A percentile compares a stretch with the other conserved stretches of the same genome.
Evolutionary conservation across 129 eudicot species (phyloP).

Genomic region (Flaveria trinervia): DNA sequence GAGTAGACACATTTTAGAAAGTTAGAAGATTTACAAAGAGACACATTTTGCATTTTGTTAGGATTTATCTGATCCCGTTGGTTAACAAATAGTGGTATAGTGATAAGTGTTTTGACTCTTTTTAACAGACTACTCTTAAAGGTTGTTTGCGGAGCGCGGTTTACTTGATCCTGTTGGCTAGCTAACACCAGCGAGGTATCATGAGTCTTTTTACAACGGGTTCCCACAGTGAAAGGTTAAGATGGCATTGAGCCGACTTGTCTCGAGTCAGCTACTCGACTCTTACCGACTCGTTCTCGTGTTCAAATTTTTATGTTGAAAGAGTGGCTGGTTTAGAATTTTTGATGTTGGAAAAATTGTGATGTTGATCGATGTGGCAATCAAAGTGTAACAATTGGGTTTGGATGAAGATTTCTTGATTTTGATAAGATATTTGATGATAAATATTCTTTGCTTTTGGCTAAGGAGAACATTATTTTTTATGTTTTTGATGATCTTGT

Average conservation of each 20-base stretch:
- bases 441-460: constrained; percentile 18
- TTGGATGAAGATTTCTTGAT: constrained; percentile 30
- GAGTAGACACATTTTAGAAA: constrained; percentile 39
- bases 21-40: constrained; percentile 4
- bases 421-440: constrained; percentile 23
- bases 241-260: background rate
- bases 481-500: background rate
- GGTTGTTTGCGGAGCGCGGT: too few relatives aligned
- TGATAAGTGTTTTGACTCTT: background rate
- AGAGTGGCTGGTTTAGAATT: background rate
- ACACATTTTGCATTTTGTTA: background rate
- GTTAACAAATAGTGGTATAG: background rate
- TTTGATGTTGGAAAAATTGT: constrained; percentile 22
- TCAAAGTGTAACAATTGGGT: constrained; percentile 17
- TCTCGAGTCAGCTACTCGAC: background rate
- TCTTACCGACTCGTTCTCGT: background rate
- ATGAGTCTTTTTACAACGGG: too few relatives aligned
- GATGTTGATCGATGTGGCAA: constrained; percentile 11
- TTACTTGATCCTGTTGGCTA: background rate
- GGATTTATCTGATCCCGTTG: too few relatives aligned
- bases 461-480: background rate
- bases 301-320: background rate
- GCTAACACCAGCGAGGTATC: too few relatives aligned
- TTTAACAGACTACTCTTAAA: too few relatives aligned
- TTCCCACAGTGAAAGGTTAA: background rate